Evolutionary conservation across 345 rosid species (phyloP).

Genomic region (Psidium friedrichsthalianum): DNA sequence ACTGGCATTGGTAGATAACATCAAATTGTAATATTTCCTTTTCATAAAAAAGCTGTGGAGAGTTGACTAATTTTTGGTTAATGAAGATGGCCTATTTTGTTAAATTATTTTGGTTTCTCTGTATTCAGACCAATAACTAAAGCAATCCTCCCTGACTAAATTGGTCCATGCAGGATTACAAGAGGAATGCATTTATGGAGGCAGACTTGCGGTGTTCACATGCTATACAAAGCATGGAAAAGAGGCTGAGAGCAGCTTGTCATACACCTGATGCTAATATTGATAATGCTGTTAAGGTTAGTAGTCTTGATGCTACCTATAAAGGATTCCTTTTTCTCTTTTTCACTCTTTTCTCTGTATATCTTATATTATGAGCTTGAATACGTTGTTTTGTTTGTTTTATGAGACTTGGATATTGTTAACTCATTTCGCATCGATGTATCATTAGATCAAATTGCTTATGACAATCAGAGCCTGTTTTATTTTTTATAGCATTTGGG

Average conservation of each 20-base stretch:
- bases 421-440: neutral
- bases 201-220: slow-evolving; percentile 76
- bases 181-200: slow-evolving; percentile 71
- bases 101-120: neutral
- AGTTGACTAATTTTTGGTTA: neutral
- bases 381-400: neutral
- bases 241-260: slow-evolving; percentile 85
- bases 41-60: neutral
- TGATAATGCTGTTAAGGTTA: slow-evolving; percentile 73
- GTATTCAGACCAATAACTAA: neutral
- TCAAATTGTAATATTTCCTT: neutral
- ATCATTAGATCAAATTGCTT: neutral
- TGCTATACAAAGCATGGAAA: slow-evolving; percentile 79
- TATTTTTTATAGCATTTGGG: neutral
- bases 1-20: neutral
- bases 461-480: neutral
- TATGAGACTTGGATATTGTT: neutral
- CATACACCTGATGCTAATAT: slow-evolving; percentile 72
- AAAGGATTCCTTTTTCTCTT: neutral
- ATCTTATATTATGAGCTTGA: neutral
- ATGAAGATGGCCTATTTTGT: neutral
- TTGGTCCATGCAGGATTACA: slow-evolving; percentile 53
- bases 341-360: neutral
- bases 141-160: neutral
- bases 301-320: neutral